These are phyloP conservation scores for Arabis hirsuta DNA, from an alignment of 345 rosid species.

Conservation along the genomic window DNA sequence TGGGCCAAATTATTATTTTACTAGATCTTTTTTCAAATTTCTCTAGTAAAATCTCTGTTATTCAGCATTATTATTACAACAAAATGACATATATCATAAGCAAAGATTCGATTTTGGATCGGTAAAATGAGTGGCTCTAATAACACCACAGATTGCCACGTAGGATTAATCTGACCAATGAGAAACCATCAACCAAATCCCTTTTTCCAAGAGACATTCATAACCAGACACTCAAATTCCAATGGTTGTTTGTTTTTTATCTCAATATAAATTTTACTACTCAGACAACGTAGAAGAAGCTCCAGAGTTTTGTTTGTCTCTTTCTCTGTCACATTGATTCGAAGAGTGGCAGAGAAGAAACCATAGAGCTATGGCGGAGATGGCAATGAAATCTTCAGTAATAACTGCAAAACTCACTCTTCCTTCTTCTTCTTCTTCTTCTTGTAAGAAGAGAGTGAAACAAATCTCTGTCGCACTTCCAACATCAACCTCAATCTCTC, in stretches of 20 bases:
- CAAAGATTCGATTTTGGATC: conserved; percentile 20
- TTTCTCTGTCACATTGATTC: conserved; percentile 33
- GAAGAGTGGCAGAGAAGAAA: conserved; percentile 34
- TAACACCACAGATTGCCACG: conserved; percentile 32
- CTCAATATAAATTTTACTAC: too few species aligned
- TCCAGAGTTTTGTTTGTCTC: conserved; percentile 23
- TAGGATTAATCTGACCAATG: conserved; percentile 38
- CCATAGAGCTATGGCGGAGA: conserved; percentile 49
- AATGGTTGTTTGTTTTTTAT: neutral
- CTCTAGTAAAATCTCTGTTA: too few species aligned
- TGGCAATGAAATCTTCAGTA: conserved; percentile 60
- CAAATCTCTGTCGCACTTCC: conserved; percentile 61
- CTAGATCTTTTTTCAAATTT: too few species aligned
- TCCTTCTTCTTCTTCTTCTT: conserved; percentile 41
- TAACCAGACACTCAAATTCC: conserved; percentile 34
- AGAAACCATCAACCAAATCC: conserved; percentile 26
- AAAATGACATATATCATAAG: neutral
- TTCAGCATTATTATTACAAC: too few species aligned
- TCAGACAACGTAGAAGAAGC: conserved; percentile 27
- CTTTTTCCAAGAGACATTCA: neutral
- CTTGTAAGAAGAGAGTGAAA: conserved; percentile 47
- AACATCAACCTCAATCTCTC: conserved; percentile 65
- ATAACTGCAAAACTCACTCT: conserved; percentile 49
- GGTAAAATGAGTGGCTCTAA: conserved; percentile 37
- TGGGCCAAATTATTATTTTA: neutral